phyloP scores from a whole-genome alignment of 768 basidiomycete species.

The Rhodotorula graminis region DNA sequence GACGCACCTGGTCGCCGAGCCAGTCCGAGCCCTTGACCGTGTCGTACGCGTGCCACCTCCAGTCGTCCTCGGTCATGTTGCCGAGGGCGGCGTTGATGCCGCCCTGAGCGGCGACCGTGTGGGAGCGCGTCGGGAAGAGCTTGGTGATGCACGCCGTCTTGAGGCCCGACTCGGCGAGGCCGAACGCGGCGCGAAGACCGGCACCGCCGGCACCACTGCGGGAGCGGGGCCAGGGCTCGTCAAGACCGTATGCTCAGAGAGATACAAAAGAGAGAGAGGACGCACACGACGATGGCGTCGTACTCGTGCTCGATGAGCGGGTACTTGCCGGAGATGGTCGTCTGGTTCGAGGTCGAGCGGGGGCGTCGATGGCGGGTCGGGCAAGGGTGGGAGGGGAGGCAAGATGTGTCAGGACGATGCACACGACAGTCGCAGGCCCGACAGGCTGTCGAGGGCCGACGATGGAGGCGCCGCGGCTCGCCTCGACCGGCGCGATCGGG shows the following conservation, averaged over 20 bases:
- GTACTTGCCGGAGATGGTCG: constrained; percentile 62
- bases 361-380: neutral
- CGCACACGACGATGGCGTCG: constrained; percentile 92
- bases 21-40: constrained; percentile 97
- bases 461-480: constrained; percentile 1
- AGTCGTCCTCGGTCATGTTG: constrained; percentile 91
- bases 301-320: constrained; percentile 98
- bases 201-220: constrained; percentile 92
- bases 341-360: constrained; percentile 1
- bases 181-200: constrained; percentile 94
- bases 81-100: constrained; percentile 98
- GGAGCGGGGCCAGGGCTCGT: no score
- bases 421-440: no score
- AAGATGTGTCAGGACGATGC: neutral
- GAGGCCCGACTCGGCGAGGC: constrained; percentile 94
- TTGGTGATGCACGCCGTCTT: constrained; percentile 99
- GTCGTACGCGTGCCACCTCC: constrained; percentile 47
- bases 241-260: neutral
- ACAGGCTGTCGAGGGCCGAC: neutral
- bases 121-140: constrained; percentile 95
- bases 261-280: neutral
- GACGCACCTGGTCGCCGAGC: constrained; percentile 69
- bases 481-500: neutral
- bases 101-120: constrained; percentile 96
- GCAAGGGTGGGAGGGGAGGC: neutral